Evolutionary conservation across 2,329 filamentous ascomycete species (phyloP), one percentile per base, ranked within the genome.

Genomic region (Didymella glomerata): DNA sequence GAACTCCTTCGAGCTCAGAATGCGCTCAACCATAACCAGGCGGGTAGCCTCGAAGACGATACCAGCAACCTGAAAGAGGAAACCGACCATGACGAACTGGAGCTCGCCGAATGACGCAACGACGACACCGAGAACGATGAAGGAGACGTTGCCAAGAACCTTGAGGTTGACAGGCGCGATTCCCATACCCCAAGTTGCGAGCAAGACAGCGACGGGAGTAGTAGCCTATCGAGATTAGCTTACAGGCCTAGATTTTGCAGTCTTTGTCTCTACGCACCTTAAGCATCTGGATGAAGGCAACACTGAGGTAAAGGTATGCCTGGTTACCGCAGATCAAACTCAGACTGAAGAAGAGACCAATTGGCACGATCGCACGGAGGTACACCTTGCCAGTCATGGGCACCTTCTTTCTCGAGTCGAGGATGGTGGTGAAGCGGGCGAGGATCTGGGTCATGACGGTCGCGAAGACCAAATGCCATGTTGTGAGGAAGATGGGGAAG

Each of bases 201-300:
- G 80, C 38, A 99, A 87, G 51, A 98, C 93, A 53, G 93, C 93
- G 60, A 98, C 93, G 16, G 95, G 95, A 30, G 92, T 98, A 42
- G 93, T 97, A 67, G 95, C 95, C 91, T 93, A 65, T 30, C 5
- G 30, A 11, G 40, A 32, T 65, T 69, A 52, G 64, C 61, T 30
- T 53, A 30, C 40, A n/a, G 41, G 20, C 22, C 27, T 16, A 22
- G 10, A 1, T n/a, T 6, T 32, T 18, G 20, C 25, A 18, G 11
- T 14, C 5, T 2, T 30, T 7, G 22, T 18, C 36, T n/a, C 3
- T 16, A 68, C 76, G 36, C 68, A 92, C 90, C 90, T 98, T 98
- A 79, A 98, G 88, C 94, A 98, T 98, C 84, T 98, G 94, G 74
- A 98, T 98, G 79, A 98, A 98, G 61, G 94, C 91, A 59, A 98